Percentiles rank a stretch among this genome's conserved stretches.
phyloP scores from a whole-genome alignment of 306 rosid species.

The Cucumis sativus region DNA sequence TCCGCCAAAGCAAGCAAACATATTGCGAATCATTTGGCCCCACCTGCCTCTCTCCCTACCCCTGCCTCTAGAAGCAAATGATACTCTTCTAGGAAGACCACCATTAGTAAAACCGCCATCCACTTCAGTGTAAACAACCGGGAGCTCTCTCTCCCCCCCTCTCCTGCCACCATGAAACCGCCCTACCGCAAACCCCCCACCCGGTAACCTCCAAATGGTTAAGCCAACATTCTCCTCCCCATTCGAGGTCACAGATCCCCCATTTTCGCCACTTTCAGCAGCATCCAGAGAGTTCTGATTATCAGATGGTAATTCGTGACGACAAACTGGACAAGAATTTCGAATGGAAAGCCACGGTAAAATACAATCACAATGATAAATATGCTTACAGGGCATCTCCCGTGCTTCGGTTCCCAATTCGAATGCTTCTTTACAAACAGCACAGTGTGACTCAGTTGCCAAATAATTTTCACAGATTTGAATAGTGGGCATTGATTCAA shows the following conservation, averaged over 20 bases:
- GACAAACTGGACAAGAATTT: slow-evolving; percentile 86
- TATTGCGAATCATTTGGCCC: slow-evolving; percentile 17
- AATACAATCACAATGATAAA: slow-evolving; percentile 68
- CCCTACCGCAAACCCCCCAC: slow-evolving; percentile 86
- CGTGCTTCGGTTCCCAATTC: slow-evolving; percentile 36
- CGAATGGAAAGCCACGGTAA: slow-evolving; percentile 73
- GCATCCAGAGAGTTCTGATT: not conserved
- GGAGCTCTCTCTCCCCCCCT: slow-evolving; percentile 58
- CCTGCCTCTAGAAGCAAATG: slow-evolving; percentile 42
- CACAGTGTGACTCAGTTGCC: slow-evolving; percentile 44
- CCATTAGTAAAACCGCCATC: slow-evolving; percentile 60
- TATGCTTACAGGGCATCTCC: slow-evolving; percentile 83
- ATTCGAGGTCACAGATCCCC: not conserved
- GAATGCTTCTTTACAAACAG: slow-evolving; percentile 64
- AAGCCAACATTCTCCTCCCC: slow-evolving; percentile 48
- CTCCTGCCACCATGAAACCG: slow-evolving; percentile 59
- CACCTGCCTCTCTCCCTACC: slow-evolving; percentile 44
- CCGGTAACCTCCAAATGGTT: slow-evolving; percentile 81
- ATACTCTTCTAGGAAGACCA: slow-evolving; percentile 52
- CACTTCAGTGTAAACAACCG: slow-evolving; percentile 70
- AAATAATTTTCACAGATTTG: slow-evolving; percentile 33
- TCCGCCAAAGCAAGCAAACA: slow-evolving; percentile 49
- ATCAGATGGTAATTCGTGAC: slow-evolving; percentile 54
- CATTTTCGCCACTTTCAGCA: not conserved
- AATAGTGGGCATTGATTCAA: slow-evolving; percentile 63